Base-by-base conservation (phyloP, 2,329 filamentous ascomycete species). In the Mariannaea sp. region DNA sequence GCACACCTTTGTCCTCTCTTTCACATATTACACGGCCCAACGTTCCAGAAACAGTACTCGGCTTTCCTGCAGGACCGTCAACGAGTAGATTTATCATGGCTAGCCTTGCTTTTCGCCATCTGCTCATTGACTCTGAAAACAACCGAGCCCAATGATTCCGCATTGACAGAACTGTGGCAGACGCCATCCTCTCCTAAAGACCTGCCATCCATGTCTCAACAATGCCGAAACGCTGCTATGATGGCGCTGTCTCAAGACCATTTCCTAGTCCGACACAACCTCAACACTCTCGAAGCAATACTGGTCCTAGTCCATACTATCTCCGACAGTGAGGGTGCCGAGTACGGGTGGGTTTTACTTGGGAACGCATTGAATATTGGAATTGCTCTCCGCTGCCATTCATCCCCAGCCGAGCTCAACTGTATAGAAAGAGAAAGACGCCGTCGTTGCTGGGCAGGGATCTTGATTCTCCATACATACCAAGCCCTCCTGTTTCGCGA, bases 401-500 rank as follows among this genome's bases (percentile, higher is more conserved):
- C 40, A n/a, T 2, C 19, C 50, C 24, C 26, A 1, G 22, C n/a
- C n/a, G 36, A 48, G 0, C 24, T 42, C 1, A 44, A 49, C 14
- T 49, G 17, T 9, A 49, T 60, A n/a, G 43, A 59, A 27, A 40
- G 20, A 8, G 56, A 62, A 29, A 36, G 60, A 3, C 56, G 56
- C 3, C 47, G 58, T 9, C 58, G 60, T 5, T 60, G 60, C 22
- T 62, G 60, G 60, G 54, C 56, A 4, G 60, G 56, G 13, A 51
- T 62, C 5, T 29, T 60, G 20, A 51, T 56, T 5, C 48, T 62
- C 0, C 52, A 62, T 16, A 60, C 53, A 2, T 36, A 53, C 19
- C 59, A 62, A 32, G 53, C 52, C 5, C 19, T 62, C 8, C 33
- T 60, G 2, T 62, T 56, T 43, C 46, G 55, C 5, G 59, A 62